Evolutionary conservation across 345 rosid species (phyloP).

Genomic region (Barbarea vulgaris): DNA sequence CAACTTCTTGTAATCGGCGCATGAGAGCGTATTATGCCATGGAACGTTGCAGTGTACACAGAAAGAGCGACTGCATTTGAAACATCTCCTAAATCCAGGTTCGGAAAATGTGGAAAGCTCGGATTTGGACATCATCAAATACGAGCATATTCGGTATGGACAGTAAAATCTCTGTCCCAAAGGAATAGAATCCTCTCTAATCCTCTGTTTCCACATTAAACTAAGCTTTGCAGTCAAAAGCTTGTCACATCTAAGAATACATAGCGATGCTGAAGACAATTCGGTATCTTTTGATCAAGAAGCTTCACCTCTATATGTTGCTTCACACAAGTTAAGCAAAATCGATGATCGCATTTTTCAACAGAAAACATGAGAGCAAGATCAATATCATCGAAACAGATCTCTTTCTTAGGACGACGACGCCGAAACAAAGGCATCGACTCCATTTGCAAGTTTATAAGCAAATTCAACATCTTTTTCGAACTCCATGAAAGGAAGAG

Average conservation of each 20-base stretch:
- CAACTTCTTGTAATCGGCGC: conserved; percentile 43
- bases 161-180: conserved; percentile 59
- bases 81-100: conserved; percentile 54
- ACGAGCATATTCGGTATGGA: conserved; percentile 57
- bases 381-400: conserved; percentile 61
- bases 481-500: conserved; percentile 27
- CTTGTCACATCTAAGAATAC: conserved; percentile 48
- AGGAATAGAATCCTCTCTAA: conserved; percentile 59
- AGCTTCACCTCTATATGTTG: conserved; percentile 66
- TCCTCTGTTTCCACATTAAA: conserved; percentile 49
- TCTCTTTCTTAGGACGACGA: conserved; percentile 44
- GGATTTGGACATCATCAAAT: conserved; percentile 34
- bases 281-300: conserved; percentile 53
- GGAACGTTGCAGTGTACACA: conserved; percentile 71
- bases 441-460: not conserved
- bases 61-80: conserved; percentile 51
- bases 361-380: conserved; percentile 52
- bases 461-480: not conserved
- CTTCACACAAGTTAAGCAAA: conserved; percentile 68
- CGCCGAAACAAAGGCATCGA: not conserved
- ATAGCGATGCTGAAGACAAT: conserved; percentile 62
- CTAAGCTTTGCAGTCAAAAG: conserved; percentile 57
- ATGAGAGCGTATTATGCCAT: conserved; percentile 57
- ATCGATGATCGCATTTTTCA: conserved; percentile 59
- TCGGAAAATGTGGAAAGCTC: conserved; percentile 41